phyloP scores from a whole-genome alignment of 495 filamentous ascomycete species.

The Niebla homalea region DNA sequence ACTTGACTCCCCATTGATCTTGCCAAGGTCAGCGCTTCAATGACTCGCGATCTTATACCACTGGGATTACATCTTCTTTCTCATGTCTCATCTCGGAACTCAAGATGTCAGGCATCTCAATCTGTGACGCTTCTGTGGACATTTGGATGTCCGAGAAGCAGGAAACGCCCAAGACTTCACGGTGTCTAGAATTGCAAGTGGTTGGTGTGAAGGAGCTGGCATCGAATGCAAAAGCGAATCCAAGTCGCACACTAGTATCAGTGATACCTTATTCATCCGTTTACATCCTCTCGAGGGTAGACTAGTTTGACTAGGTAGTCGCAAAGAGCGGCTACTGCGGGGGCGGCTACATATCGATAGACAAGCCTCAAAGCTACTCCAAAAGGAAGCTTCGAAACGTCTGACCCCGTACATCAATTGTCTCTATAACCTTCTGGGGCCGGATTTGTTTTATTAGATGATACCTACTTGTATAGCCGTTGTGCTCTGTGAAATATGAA shows the following conservation, averaged over 20 bases:
- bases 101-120: not conserved
- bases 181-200: too few species aligned
- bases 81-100: not conserved
- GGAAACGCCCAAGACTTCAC: not conserved
- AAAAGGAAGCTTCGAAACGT: too few species aligned
- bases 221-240: too few species aligned
- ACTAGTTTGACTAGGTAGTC: not conserved
- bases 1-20: slow-evolving; percentile 22
- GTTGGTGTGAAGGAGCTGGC: too few species aligned
- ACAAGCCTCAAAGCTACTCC: too few species aligned
- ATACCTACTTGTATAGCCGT: too few species aligned
- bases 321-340: not conserved
- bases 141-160: not conserved
- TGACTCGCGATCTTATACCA: not conserved
- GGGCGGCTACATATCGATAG: not conserved
- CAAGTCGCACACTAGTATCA: too few species aligned
- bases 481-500: too few species aligned
- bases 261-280: not conserved
- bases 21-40: not conserved
- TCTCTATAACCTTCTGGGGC: too few species aligned
- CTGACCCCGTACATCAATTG: too few species aligned
- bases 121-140: not conserved
- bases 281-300: not conserved
- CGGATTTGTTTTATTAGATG: too few species aligned
- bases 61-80: not conserved